Evolutionary conservation across 2,329 filamentous ascomycete genomes (phyloP).

Genomic region (Arthroderma sp.): DNA sequence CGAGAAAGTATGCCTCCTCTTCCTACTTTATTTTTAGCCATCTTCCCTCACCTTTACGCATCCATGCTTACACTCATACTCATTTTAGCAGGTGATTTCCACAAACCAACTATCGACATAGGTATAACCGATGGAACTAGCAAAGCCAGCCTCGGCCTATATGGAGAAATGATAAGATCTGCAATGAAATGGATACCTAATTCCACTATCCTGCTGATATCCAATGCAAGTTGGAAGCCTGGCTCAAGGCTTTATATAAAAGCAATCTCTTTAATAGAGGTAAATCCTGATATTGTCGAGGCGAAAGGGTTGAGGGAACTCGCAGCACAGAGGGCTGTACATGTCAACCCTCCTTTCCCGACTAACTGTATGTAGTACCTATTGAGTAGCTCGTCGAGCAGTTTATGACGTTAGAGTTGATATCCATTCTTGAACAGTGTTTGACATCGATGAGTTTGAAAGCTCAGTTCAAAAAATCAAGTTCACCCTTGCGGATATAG

Average conservation of each 20-base stretch:
- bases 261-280: slow-evolving; percentile 34
- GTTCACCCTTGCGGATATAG: slow-evolving; percentile 14
- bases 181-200: slow-evolving; percentile 28
- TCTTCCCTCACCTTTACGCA: background rate
- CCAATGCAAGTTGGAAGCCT: slow-evolving; percentile 28
- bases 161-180: slow-evolving; percentile 30
- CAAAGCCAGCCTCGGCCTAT: slow-evolving; percentile 37
- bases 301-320: slow-evolving; percentile 35
- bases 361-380: slow-evolving; percentile 19
- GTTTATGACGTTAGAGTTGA: no score
- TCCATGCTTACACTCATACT: background rate
- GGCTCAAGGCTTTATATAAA: slow-evolving; percentile 29
- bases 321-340: slow-evolving; percentile 31
- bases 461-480: slow-evolving; percentile 6
- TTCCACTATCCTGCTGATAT: slow-evolving; percentile 33
- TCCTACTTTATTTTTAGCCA: background rate
- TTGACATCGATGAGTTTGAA: slow-evolving; percentile 12
- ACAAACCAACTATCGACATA: slow-evolving; percentile 31
- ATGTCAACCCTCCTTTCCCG: slow-evolving; percentile 37
- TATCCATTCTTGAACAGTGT: slow-evolving; percentile 8
- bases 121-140: slow-evolving; percentile 40
- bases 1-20: slow-evolving; percentile 30
- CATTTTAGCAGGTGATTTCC: background rate
- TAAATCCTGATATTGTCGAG: slow-evolving; percentile 38
- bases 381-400: background rate